Evolutionary conservation across 306 rosid genomes (phyloP).

Genomic region (Gynostemma pentaphyllum): DNA sequence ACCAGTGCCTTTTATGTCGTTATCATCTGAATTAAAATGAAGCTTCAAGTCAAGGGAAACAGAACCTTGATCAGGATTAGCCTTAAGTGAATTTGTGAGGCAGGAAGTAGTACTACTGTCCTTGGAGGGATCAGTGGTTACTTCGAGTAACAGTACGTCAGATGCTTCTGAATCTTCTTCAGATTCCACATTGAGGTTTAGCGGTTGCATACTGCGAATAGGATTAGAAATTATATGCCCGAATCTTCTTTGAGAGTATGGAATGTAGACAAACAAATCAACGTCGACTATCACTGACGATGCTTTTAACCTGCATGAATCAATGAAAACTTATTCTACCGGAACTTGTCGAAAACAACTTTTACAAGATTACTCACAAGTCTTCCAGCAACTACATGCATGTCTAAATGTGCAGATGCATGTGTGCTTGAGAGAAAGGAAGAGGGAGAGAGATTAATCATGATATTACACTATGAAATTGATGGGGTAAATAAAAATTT

Average conservation of each 20-base stretch:
- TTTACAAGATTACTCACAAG: not conserved
- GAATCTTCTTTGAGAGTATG: not conserved
- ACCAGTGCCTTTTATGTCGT: slow-evolving; percentile 28
- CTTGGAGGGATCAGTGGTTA: slow-evolving; percentile 34
- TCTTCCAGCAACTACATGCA: not conserved
- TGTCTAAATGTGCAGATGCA: too few species aligned
- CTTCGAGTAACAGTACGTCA: slow-evolving; percentile 22
- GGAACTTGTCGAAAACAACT: not conserved
- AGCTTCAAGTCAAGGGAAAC: slow-evolving; percentile 56
- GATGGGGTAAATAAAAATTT: not conserved
- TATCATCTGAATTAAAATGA: slow-evolving; percentile 30
- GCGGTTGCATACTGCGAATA: slow-evolving; percentile 37
- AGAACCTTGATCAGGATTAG: slow-evolving; percentile 22
- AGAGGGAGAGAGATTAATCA: too few species aligned
- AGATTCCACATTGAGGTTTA: slow-evolving; percentile 46
- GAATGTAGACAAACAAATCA: not conserved
- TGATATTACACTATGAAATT: not conserved
- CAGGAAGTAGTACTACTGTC: slow-evolving; percentile 44
- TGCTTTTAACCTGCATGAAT: slow-evolving; percentile 5
- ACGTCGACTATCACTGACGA: not conserved
- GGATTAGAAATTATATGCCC: not conserved
- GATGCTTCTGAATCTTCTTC: slow-evolving; percentile 39
- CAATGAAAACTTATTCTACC: not conserved
- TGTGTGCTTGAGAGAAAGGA: not conserved
- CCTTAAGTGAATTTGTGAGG: slow-evolving; percentile 25